Evolutionary conservation across 73 alveolate species (phyloP), one percentile per base, ranked within the genome.

Genomic region (Paramecium sonneborni): DNA sequence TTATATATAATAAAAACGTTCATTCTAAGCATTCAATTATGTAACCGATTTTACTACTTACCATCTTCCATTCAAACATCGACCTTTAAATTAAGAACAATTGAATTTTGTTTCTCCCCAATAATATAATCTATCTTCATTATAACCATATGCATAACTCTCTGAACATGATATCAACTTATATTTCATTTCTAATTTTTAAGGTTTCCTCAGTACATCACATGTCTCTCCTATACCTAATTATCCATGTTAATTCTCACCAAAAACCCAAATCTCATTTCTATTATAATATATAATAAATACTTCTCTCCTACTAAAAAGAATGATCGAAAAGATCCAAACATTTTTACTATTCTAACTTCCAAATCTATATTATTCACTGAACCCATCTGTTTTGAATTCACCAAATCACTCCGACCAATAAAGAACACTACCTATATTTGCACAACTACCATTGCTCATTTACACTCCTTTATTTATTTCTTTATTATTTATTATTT

Each of bases 381-480:
- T 57, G 76, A 57, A 57, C 76, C 76, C 32, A 24, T 18, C 12
- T 24, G 76, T 57, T 57, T 21, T 2, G 76, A 57, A 57, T 20
- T 10, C 76, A 57, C 76, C 37, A 57, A 57, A 57, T 57, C 76
- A 24, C 35, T 57, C 21, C 76, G 76, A 32, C 76, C 76, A 24
- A 57, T 57, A 28, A 57, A 57, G 76, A 57, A 57, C 37, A 57
- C 76, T 57, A 57, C 41, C 12, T 57, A 15, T 15, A 24, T 8
- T 21, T 57, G 37, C 41, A 57, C 76, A 57, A 57, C 76, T 57
- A 57, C 76, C 76, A 57, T 57, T 57, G 76, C 76, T 57, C 76
- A 21, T 4, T 28, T 46, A 46, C 57, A 46, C 15, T 14, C 23
- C 23, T 46, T 10, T 46, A 46, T 46, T 12, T 14, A 46, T 46